Evolutionary conservation across 345 rosid genomes (phyloP), one percentile per base, ranked within the genome.

Genomic region (Eucalyptus melliodora): DNA sequence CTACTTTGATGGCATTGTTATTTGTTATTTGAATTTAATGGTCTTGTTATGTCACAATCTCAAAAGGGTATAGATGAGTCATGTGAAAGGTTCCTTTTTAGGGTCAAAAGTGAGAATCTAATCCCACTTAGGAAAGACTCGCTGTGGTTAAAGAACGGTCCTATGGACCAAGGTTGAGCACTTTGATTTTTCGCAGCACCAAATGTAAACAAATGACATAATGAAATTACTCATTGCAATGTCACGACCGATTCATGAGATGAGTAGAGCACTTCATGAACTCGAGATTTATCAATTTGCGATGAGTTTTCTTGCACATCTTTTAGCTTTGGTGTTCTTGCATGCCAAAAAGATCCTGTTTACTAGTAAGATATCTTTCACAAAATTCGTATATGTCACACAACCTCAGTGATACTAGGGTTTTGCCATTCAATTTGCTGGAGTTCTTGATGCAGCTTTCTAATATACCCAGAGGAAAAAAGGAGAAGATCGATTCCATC

Each of bases 211-310:
- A 69, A 16, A 31, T 31, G 19, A 19, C 81, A 69, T 17, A 16
- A 31, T 16, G 21, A 69, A 9, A 19, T 19, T 37, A 19, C 5
- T 37, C 82, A 3, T 4, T 37, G 15, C 12, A 72, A 12, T 34
- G 2, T 9, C 1, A 0, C 82, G 1, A 42, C 0, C 14, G 82
- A 72, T 37, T 37, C 45, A 3, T 37, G 82, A 37, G 82, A 37
- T 72, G 15, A 72, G 45, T 37, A 72, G 15, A 19, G 45, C 5
- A 11, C 15, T 72, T 37, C 15, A 10, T 19, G 82, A 21, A 72
- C 82, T 37, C 44, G 2, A 72, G 2, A 37, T 72, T n/a, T 72
- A 72, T 40, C 82, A 10, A 72, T 37, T 72, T 3, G 45, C 23
- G 0, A 69, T 8, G 77, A 65, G 77, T 15, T n/a, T 65, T n/a